Base-by-base conservation (phyloP, 108 stramenopile genomes). In the Pseudonitzschia multistriata region DNA sequence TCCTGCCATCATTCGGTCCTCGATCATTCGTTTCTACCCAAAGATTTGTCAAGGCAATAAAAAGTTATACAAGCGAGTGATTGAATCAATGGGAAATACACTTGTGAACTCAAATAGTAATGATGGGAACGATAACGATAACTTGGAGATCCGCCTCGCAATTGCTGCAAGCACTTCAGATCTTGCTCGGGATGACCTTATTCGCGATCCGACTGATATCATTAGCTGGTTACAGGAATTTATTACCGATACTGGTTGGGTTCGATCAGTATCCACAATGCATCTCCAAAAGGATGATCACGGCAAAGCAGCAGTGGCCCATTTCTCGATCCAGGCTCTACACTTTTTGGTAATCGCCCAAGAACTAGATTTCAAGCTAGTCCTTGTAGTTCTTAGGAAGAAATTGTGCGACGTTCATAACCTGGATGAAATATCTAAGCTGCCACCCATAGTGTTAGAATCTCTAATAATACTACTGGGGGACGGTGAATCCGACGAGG, bases 331-430 rank as follows among this genome's bases (percentile, higher is more conserved):
- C 2, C 30, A 77, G 42, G 49, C 73, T 0, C 69, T 92, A 15
- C 81, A 86, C 40, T 81, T 83, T 70, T 71, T 92, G 35, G 75
- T 89, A 14, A 35, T 80, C 25, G 71, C 82, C 22, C 79, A 85
- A 39, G 91, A 89, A 49, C 65, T 92, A 49, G 91, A 89, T 62
- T 92, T 86, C 77, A 72, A 78, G 62, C 49, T 89, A 25, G 91
- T 92, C 0, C 77, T 89, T 19, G 84, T 74, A 24, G 91, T 92
- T 42, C 55, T 92, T 29, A 78, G 74, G 25, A 92, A 92, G 56
- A 78, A 79, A 55, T 65, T 92, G 13, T 81, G 81, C 56, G 29
- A 39, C 40, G 54, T 88, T 28, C 69, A 73, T 49, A 79, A 81
- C 61, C 14, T 72, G 25, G 55, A 72, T 2, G 67, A 74, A 37